Evolutionary conservation across 352 stramenopile genomes (phyloP).

Genomic region (Globisporangium radiosum): DNA sequence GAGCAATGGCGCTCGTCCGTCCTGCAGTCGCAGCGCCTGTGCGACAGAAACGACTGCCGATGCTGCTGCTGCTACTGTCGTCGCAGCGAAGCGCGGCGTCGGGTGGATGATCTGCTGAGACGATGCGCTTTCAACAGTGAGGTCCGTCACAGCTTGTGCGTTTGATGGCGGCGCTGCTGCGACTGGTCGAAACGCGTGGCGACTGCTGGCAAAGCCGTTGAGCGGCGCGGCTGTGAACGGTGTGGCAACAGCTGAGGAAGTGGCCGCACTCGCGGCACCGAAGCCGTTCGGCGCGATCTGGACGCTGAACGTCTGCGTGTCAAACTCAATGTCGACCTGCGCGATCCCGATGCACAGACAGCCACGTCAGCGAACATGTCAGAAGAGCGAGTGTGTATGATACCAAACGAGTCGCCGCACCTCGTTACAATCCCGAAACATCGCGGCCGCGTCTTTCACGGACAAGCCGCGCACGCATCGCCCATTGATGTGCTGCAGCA

Average conservation of each 20-base stretch:
- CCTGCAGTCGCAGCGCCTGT: no score
- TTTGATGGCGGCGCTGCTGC: background rate
- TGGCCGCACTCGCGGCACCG: background rate
- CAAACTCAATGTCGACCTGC: conserved; percentile 11
- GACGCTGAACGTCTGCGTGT: background rate
- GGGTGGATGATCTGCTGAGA: background rate
- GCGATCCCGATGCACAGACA: no score
- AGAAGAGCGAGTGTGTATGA: background rate
- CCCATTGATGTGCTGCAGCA: conserved; percentile 34
- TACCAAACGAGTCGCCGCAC: conserved; percentile 4
- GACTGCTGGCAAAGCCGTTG: background rate
- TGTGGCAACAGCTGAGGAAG: background rate
- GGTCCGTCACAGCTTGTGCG: background rate
- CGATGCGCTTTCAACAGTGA: background rate
- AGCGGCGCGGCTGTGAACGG: background rate
- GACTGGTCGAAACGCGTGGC: background rate
- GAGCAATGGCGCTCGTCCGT: no score
- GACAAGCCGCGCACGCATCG: conserved; percentile 21
- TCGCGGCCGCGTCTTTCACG: conserved; percentile 30
- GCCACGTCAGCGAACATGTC: background rate
- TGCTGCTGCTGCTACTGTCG: background rate
- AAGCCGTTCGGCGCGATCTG: background rate
- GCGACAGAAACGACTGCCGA: background rate
- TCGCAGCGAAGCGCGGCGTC: background rate
- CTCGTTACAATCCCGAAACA: conserved; percentile 38